Conservation (phyloP, 495 filamentous ascomycete species). For the Talaromyces proteolyticus region DNA sequence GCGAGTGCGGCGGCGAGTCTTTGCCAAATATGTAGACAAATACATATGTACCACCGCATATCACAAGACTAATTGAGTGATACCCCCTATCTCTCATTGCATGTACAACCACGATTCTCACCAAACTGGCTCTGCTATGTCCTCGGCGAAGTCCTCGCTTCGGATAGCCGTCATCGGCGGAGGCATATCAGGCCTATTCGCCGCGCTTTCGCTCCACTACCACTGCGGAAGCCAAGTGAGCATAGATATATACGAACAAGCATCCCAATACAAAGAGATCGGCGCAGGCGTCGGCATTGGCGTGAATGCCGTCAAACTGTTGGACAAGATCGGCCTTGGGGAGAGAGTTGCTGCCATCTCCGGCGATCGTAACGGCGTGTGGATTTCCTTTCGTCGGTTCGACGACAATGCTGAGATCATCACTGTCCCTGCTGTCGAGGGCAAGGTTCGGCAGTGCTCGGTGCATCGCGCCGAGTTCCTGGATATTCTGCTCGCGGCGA, state of each 20-base stretch:
- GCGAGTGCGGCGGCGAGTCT: no score
- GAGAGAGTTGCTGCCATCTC: slow-evolving; percentile 11
- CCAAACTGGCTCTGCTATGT: no score
- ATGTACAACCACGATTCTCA: no score
- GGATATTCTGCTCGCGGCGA: slow-evolving; percentile 14
- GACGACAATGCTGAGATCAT: slow-evolving; percentile 23
- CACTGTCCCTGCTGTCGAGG: slow-evolving; percentile 16
- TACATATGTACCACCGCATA: no score
- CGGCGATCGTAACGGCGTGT: slow-evolving; percentile 19
- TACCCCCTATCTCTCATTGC: no score
- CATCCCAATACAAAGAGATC: slow-evolving; percentile 21
- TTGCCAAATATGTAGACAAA: no score
- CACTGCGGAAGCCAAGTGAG: slow-evolving; percentile 5
- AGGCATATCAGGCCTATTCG: slow-evolving; percentile 12
- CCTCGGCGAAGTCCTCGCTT: not conserved
- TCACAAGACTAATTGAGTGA: no score
- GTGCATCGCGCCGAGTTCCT: slow-evolving; percentile 24
- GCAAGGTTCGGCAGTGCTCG: slow-evolving; percentile 1
- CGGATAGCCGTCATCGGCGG: slow-evolving; percentile 12
- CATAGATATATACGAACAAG: slow-evolving; percentile 14
- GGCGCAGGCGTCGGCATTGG: slow-evolving; percentile 25
- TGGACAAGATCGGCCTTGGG: slow-evolving; percentile 7
- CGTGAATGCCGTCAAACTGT: slow-evolving; percentile 31
- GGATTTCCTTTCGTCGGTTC: slow-evolving; percentile 24
- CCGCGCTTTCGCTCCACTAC: slow-evolving; percentile 11